Percentiles rank a stretch among this genome's conserved stretches.
Conservation (phyloP, 2,329 filamentous ascomycete genomes). For the Aspergillus neoniger region DNA sequence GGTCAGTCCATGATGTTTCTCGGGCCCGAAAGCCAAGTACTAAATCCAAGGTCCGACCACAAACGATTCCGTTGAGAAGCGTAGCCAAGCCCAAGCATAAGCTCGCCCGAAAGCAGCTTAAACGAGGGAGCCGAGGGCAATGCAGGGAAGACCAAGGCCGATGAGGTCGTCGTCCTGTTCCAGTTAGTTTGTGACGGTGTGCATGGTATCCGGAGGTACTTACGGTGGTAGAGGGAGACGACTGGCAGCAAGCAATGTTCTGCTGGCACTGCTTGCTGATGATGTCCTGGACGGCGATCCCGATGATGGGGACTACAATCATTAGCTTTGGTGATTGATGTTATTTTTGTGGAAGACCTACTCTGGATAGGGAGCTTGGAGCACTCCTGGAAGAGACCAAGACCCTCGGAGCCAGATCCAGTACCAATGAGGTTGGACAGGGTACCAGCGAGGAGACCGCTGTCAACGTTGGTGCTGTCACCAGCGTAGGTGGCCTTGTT, state of each 20-base stretch:
- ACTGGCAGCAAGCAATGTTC: conserved; percentile 46
- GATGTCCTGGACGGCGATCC: conserved; percentile 33
- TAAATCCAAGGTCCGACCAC: conserved; percentile 21
- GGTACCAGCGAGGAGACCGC: conserved; percentile 36
- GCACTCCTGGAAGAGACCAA: conserved; percentile 46
- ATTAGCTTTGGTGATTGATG: conserved; percentile 1
- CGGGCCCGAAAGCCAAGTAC: conserved; percentile 18
- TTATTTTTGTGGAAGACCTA: conserved; percentile 19
- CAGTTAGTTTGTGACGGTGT: neutral
- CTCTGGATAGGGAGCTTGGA: conserved; percentile 40
- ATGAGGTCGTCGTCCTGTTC: conserved; percentile 35
- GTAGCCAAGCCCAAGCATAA: neutral
- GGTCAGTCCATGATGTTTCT: conserved; percentile 25
- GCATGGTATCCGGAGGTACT: conserved; percentile 4
- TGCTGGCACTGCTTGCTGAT: conserved; percentile 44
- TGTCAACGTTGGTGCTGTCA: conserved; percentile 36
- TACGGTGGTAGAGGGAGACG: conserved; percentile 34
- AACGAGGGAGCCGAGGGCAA: conserved; percentile 42
- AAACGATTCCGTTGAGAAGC: conserved; percentile 4
- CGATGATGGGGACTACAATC: conserved; percentile 29
- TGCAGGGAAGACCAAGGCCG: conserved; percentile 40
- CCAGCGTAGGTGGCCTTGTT: conserved; percentile 42
- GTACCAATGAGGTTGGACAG: conserved; percentile 38
- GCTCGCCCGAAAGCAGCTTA: conserved; percentile 28
- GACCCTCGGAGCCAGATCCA: conserved; percentile 35